phyloP scores from a whole-genome alignment of 768 basidiomycete genomes.

The Trametopsis cervina region DNA sequence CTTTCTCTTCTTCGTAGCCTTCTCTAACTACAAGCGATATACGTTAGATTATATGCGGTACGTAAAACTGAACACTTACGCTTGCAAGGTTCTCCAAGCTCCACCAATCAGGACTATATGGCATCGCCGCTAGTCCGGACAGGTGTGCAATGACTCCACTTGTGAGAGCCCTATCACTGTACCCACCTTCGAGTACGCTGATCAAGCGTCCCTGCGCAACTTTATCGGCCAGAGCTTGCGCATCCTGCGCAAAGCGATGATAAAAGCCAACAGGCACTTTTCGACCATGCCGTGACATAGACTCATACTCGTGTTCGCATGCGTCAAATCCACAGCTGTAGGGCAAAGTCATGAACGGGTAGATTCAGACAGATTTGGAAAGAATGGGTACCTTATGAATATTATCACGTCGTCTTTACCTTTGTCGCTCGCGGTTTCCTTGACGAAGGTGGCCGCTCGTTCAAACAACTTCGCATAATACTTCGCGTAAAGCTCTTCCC shows the following conservation, averaged over 20 bases:
- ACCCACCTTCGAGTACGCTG: constrained; percentile 93
- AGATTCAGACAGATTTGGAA: neutral
- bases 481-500: constrained; percentile 61
- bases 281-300: constrained; percentile 91
- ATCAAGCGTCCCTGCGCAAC: constrained; percentile 67
- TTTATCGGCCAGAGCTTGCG: constrained; percentile 51
- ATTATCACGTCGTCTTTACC: constrained; percentile 67
- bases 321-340: constrained; percentile 91
- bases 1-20: constrained; percentile 52
- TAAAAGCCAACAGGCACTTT: constrained; percentile 86
- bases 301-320: constrained; percentile 81
- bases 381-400: constrained; percentile 71
- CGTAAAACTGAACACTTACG: too few species aligned
- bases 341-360: too few species aligned
- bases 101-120: constrained; percentile 51
- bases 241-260: constrained; percentile 72
- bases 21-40: constrained; percentile 72
- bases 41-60: too few species aligned
- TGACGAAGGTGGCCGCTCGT: constrained; percentile 65
- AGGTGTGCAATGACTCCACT: constrained; percentile 83
- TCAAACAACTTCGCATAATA: constrained; percentile 55
- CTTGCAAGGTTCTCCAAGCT: constrained; percentile 46
- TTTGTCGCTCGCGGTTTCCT: constrained; percentile 45
- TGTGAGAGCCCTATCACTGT: constrained; percentile 81
- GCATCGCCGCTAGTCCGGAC: constrained; percentile 47